Percentiles rank a stretch among this genome's conserved stretches.
Conservation (phyloP, 2,329 filamentous ascomycete genomes). For the Hypoxylon sp. region DNA sequence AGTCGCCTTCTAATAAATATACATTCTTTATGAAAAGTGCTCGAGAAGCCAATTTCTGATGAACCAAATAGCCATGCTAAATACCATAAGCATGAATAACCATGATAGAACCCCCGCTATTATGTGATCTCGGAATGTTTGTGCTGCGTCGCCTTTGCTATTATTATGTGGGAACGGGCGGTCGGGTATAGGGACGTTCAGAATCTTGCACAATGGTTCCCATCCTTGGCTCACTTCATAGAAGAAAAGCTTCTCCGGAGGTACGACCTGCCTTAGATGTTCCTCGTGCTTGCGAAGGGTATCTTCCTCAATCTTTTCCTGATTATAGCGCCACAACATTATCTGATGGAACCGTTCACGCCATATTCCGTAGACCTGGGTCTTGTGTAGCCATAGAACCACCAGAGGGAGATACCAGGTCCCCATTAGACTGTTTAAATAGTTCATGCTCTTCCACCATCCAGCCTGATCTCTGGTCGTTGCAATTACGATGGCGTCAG, state of each 20-base stretch:
- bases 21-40: slow-evolving; percentile 25
- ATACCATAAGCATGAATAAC: slow-evolving; percentile 50
- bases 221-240: slow-evolving; percentile 57
- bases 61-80: slow-evolving; percentile 46
- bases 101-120: slow-evolving; percentile 50
- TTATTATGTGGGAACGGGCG: slow-evolving; percentile 57
- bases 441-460: slow-evolving; percentile 58
- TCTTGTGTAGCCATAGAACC: slow-evolving; percentile 55
- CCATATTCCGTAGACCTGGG: slow-evolving; percentile 54
- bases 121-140: slow-evolving; percentile 50
- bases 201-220: slow-evolving; percentile 56
- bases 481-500: slow-evolving; percentile 64
- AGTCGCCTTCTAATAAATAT: slow-evolving; percentile 4
- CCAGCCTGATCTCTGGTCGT: slow-evolving; percentile 58
- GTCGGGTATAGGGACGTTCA: slow-evolving; percentile 55
- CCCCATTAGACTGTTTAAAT: slow-evolving; percentile 54
- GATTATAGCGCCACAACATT: slow-evolving; percentile 53
- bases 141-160: slow-evolving; percentile 51
- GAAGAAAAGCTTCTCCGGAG: slow-evolving; percentile 55
- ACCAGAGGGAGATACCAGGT: slow-evolving; percentile 56
- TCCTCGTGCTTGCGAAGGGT: slow-evolving; percentile 54
- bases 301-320: slow-evolving; percentile 52
- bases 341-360: slow-evolving; percentile 53
- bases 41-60: slow-evolving; percentile 37
- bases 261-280: slow-evolving; percentile 54